phyloP scores from a whole-genome alignment of 1,284 basidiomycete species.

The Moniliophthora roreri region DNA sequence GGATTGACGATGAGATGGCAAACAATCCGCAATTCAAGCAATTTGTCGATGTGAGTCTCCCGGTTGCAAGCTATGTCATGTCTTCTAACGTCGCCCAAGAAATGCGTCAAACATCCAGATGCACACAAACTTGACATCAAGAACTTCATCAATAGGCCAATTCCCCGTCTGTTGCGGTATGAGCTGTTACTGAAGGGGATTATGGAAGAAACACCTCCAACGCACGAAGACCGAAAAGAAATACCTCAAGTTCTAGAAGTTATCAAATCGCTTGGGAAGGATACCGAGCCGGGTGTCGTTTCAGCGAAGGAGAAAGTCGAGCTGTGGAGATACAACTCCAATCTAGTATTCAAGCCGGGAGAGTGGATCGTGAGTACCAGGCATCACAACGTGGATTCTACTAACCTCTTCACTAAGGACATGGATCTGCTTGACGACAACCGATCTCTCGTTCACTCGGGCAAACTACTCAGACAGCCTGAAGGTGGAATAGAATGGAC shows the following conservation, averaged over 20 bases:
- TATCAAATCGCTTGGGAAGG: conserved; percentile 81
- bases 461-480: conserved; percentile 80
- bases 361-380: conserved; percentile 65
- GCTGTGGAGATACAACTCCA: conserved; percentile 81
- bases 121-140: conserved; percentile 83
- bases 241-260: conserved; percentile 85
- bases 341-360: conserved; percentile 76
- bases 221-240: conserved; percentile 76
- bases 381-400: background rate
- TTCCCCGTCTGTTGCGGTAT: conserved; percentile 87
- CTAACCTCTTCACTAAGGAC: conserved; percentile 50
- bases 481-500: conserved; percentile 79
- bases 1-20: conserved; percentile 85
- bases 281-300: conserved; percentile 80
- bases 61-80: background rate
- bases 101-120: conserved; percentile 68
- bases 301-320: conserved; percentile 86
- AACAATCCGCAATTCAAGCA: conserved; percentile 77
- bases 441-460: conserved; percentile 79
- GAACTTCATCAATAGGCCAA: conserved; percentile 86
- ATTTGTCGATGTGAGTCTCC: conserved; percentile 74
- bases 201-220: conserved; percentile 65
- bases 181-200: conserved; percentile 83
- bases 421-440: conserved; percentile 85
- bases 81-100: conserved; percentile 34